These are phyloP conservation scores for Apodospora peruviana DNA, from an alignment of 495 filamentous ascomycete species.

Conservation along the genomic window DNA sequence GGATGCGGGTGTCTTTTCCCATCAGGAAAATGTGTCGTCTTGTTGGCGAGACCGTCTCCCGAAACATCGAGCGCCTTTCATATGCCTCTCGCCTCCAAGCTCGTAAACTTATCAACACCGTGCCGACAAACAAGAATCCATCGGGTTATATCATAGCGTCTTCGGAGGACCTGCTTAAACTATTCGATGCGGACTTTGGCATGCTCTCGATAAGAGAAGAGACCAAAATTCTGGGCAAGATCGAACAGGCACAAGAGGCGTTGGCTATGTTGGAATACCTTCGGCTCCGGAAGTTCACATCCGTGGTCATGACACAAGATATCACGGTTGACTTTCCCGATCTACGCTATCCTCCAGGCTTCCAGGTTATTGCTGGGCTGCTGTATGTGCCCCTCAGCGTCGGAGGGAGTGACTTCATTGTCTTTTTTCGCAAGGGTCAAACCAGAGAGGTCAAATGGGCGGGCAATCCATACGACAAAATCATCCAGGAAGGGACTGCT, in stretches of 20 bases:
- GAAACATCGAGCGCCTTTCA: slow-evolving; percentile 84
- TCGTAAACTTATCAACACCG: slow-evolving; percentile 71
- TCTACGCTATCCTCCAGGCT: slow-evolving; percentile 72
- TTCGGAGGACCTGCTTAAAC: slow-evolving; percentile 76
- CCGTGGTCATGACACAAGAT: slow-evolving; percentile 74
- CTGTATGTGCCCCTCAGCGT: slow-evolving; percentile 78
- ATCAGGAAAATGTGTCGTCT: slow-evolving; percentile 93
- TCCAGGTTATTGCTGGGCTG: slow-evolving; percentile 72
- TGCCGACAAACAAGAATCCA: slow-evolving; percentile 75
- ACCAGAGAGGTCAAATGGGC: slow-evolving; percentile 83
- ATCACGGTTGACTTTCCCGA: slow-evolving; percentile 78
- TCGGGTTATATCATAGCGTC: slow-evolving; percentile 91
- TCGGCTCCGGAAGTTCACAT: slow-evolving; percentile 67
- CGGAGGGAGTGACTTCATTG: slow-evolving; percentile 79
- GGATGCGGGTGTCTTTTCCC: slow-evolving; percentile 88
- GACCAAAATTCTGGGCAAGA: slow-evolving; percentile 76
- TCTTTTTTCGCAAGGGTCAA: slow-evolving; percentile 82
- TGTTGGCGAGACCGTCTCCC: slow-evolving; percentile 78
- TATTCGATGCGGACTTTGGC: slow-evolving; percentile 87
- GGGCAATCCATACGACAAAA: slow-evolving; percentile 87
- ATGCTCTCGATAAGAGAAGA: slow-evolving; percentile 81
- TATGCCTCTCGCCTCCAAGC: slow-evolving; percentile 81
- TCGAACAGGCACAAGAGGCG: slow-evolving; percentile 75
- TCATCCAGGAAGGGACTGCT: slow-evolving; percentile 58
- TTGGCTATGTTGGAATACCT: slow-evolving; percentile 84